Conservation (phyloP, 805 yeast genomes). For the Starmerella sp. region DNA sequence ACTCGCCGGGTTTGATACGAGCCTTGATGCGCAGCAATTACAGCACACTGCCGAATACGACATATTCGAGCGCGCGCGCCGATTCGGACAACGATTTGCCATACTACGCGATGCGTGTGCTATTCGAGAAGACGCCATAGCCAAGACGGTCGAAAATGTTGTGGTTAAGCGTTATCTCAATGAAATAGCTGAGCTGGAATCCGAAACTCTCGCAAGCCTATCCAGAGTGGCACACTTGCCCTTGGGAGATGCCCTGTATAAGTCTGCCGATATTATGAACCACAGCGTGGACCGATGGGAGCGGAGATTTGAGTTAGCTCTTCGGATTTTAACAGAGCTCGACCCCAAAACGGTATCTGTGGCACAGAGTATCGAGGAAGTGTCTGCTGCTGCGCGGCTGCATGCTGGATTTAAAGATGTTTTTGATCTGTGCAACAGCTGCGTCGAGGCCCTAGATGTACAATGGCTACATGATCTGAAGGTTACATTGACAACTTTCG, state of each 20-base stretch:
- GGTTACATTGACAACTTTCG: neutral
- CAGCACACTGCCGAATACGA: conserved; percentile 13
- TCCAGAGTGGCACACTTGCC: neutral
- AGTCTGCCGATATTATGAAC: conserved; percentile 1
- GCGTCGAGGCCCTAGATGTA: conserved; percentile 7
- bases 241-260: neutral
- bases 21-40: neutral
- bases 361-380: neutral
- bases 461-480: conserved; percentile 2
- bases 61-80: conserved; percentile 3
- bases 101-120: conserved; percentile 1
- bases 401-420: conserved; percentile 7
- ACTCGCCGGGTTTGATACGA: conserved; percentile 12
- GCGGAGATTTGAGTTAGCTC: neutral
- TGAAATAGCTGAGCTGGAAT: conserved; percentile 5
- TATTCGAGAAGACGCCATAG: neutral
- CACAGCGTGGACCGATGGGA: conserved; percentile 5
- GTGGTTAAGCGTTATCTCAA: conserved; percentile 4
- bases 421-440: neutral
- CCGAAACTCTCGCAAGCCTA: neutral
- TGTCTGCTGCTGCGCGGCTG: neutral
- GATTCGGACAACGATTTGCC: conserved; percentile 7
- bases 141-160: conserved; percentile 2
- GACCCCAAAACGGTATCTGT: neutral
- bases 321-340: neutral